Base-by-base conservation (phyloP, 495 filamentous ascomycete genomes). In the Daldinia loculata region DNA sequence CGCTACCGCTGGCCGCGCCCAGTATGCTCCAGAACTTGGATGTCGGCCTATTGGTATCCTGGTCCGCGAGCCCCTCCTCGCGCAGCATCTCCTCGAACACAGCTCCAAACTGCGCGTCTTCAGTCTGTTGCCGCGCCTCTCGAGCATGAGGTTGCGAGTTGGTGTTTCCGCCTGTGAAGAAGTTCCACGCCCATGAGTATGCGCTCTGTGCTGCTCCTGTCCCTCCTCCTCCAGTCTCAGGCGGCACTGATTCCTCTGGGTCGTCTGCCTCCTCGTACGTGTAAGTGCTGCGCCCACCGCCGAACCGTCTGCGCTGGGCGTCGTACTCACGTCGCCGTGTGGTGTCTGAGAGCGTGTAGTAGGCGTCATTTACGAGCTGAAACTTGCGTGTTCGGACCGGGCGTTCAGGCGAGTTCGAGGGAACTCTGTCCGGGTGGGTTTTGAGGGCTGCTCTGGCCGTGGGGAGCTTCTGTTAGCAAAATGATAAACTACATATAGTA, bases 51-150 rank as follows among this genome's bases (percentile, higher is more conserved):
- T 82, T 79, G 43, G 74, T 81, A 6, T 72, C 77, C 19, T 87
- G 85, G 61, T 89, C 89, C 0, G 91, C 90, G 79, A 98, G 85
- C 0, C 95, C 95, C 76, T 98, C 91, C 72, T 99, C 95, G 36
- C 91, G 88, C 79, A 98, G 80, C 95, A 99, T 99, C 85, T 99
- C 95, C 84, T 99, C 96, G 75, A 99, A 99, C 2, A 93, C 91
- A 67, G 88, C 86, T 19, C 90, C 93, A 76, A 98, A 99, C 80
- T 98, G 95, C 66, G 89, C 88, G 51, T 89, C 85, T 69, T 89
- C 85, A 73, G 88, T 80, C 63, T 74, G 74, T 63, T 76, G 77
- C 8, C 82, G 73, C 32, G 63, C 68, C 15, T 74, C 56, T 45
- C 66, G 68, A 19, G 76, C 63, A 43, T 60, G 53, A 3, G 19